These are phyloP conservation scores for Leishmania turanica DNA, from an alignment of 208 protist species.

Conservation along the genomic window DNA sequence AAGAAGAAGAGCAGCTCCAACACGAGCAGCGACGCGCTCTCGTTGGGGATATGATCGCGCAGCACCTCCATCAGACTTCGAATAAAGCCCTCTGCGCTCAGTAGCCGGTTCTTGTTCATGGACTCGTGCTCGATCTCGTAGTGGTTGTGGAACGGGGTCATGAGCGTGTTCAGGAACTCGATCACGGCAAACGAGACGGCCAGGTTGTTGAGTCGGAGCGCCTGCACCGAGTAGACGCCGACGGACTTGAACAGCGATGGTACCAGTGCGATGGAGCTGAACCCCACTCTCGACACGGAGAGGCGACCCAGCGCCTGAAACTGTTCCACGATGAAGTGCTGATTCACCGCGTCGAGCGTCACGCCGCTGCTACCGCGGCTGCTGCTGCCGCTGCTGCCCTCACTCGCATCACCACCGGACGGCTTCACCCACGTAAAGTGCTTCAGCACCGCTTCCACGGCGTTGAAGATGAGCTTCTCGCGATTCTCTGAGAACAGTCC, in stretches of 20 bases:
- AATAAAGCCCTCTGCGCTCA: slow-evolving; percentile 71
- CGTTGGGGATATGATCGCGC: slow-evolving; percentile 60
- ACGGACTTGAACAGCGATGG: slow-evolving; percentile 66
- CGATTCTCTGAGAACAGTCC: slow-evolving; percentile 93
- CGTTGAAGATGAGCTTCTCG: slow-evolving; percentile 85
- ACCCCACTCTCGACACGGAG: slow-evolving; percentile 84
- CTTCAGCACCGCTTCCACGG: slow-evolving; percentile 63
- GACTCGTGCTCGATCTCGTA: slow-evolving; percentile 91
- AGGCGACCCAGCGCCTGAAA: slow-evolving; percentile 88
- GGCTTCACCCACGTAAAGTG: slow-evolving; percentile 45
- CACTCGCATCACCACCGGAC: background rate
- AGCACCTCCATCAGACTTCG: slow-evolving; percentile 71
- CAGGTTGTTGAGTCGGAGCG: slow-evolving; percentile 70
- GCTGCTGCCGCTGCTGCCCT: background rate
- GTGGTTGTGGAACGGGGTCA: slow-evolving; percentile 94
- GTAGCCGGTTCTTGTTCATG: slow-evolving; percentile 89
- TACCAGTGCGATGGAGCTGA: slow-evolving; percentile 82
- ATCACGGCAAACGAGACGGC: slow-evolving; percentile 81
- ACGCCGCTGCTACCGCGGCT: background rate
- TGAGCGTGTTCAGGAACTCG: slow-evolving; percentile 90
- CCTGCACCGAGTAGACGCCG: slow-evolving; percentile 48
- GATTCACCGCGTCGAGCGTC: slow-evolving; percentile 10
- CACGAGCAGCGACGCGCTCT: slow-evolving; percentile 86
- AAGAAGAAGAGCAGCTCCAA: slow-evolving; percentile 88
- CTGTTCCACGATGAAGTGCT: slow-evolving; percentile 50